phyloP scores from a whole-genome alignment of 371 early-diverging fungal species.

The Mucor plumbeus region DNA sequence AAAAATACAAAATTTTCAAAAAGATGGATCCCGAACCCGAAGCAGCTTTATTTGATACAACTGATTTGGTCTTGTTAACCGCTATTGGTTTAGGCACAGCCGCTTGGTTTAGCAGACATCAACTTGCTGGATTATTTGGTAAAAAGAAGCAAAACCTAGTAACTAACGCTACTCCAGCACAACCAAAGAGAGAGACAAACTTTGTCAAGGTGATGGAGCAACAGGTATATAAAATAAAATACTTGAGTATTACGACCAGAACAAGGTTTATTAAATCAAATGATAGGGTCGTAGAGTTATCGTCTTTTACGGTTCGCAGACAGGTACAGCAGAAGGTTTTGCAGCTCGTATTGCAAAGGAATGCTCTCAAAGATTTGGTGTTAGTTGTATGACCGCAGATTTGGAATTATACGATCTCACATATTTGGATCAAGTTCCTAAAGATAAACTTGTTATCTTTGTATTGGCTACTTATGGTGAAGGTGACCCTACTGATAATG shows the following conservation, averaged over 20 bases:
- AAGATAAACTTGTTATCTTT: slow-evolving; percentile 73
- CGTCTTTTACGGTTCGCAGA: slow-evolving; percentile 94
- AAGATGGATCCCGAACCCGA: not conserved
- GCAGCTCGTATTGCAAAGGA: slow-evolving; percentile 89
- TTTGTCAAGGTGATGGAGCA: slow-evolving; percentile 70
- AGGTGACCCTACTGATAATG: slow-evolving; percentile 95
- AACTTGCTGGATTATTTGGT: slow-evolving; percentile 34
- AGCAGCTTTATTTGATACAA: slow-evolving; percentile 41
- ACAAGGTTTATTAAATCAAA: too few relatives aligned
- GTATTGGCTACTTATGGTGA: slow-evolving; percentile 91
- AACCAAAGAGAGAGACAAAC: slow-evolving; percentile 52
- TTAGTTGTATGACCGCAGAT: slow-evolving; percentile 81
- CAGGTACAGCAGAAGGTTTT: slow-evolving; percentile 97
- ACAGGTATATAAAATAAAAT: slow-evolving; percentile 41
- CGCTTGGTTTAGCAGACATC: slow-evolving; percentile 51
- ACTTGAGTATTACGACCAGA: too few relatives aligned
- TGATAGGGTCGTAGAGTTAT: slow-evolving; percentile 69
- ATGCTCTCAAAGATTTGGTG: slow-evolving; percentile 73
- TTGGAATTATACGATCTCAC: slow-evolving; percentile 87
- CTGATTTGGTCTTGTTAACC: slow-evolving; percentile 54
- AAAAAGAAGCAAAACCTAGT: slow-evolving; percentile 23
- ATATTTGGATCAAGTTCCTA: slow-evolving; percentile 70
- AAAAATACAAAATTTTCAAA: not conserved
- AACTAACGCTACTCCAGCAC: slow-evolving; percentile 13
- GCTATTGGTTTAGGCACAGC: slow-evolving; percentile 57